Percentiles rank a stretch among this genome's conserved stretches.
Conservation (phyloP, 2,329 filamentous ascomycete species). For the Trichophyton rubrum region DNA sequence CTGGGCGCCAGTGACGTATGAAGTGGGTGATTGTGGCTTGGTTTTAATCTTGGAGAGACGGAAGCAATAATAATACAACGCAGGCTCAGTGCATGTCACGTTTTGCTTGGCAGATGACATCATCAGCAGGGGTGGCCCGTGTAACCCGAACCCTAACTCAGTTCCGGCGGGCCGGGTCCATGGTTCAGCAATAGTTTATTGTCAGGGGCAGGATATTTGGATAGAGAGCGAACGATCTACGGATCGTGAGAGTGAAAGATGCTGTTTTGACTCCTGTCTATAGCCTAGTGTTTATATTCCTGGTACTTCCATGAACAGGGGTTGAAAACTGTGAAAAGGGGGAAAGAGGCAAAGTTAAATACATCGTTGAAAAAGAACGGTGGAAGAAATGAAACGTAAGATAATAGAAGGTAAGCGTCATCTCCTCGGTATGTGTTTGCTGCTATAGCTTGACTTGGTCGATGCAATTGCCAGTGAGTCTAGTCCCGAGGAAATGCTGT, state of each 20-base stretch:
- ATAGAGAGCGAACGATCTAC: neutral
- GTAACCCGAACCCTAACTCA: constrained; percentile 3
- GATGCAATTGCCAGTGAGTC: constrained; percentile 11
- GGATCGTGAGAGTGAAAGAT: neutral
- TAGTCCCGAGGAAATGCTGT: constrained; percentile 7
- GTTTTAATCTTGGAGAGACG: neutral
- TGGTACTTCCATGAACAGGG: neutral
- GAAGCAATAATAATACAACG: neutral
- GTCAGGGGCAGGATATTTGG: neutral
- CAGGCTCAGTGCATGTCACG: neutral
- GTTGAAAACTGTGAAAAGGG: neutral
- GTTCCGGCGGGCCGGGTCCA: neutral
- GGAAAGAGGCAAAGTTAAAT: neutral
- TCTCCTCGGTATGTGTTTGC: neutral
- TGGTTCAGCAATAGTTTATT: neutral
- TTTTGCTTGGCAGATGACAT: constrained; percentile 1
- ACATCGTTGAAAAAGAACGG: neutral
- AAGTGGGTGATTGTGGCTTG: neutral
- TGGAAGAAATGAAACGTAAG: neutral
- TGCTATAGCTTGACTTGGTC: constrained; percentile 1
- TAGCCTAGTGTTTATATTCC: neutral
- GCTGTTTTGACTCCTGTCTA: neutral
- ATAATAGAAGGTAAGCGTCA: neutral
- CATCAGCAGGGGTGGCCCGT: constrained; percentile 3
- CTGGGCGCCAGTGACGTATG: neutral